Evolutionary conservation across 768 basidiomycete species (phyloP).

Genomic region (Lactarius akahatsu): DNA sequence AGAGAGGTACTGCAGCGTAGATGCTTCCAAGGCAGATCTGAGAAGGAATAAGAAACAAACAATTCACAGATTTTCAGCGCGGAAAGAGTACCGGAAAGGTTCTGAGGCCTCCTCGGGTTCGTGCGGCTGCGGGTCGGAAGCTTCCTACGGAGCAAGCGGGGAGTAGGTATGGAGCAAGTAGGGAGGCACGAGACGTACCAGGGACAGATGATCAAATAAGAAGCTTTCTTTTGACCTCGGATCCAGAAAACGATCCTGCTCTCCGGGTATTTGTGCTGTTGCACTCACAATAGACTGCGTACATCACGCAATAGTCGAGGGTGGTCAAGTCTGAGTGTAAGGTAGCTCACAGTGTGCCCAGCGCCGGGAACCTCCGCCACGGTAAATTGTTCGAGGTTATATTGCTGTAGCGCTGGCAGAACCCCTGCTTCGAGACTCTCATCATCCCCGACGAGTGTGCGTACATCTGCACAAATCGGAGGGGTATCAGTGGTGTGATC

Average conservation of each 20-base stretch:
- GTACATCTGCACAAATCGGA: constrained; percentile 61
- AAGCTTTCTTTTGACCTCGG: constrained; percentile 78
- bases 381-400: constrained; percentile 87
- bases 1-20: constrained; percentile 63
- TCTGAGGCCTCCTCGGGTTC: constrained; percentile 67
- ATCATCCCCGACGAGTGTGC: constrained; percentile 86
- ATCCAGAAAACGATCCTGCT: constrained; percentile 76
- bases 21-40: constrained; percentile 70
- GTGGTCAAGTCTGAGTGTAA: neutral
- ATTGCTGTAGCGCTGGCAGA: constrained; percentile 73
- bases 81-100: constrained; percentile 61
- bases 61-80: neutral
- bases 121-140: constrained; percentile 65
- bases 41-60: constrained; percentile 9
- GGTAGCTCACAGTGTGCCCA: constrained; percentile 64
- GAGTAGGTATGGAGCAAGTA: neutral
- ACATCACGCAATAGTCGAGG: neutral
- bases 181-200: constrained; percentile 50
- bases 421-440: constrained; percentile 76
- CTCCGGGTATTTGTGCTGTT: constrained; percentile 54
- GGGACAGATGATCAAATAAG: constrained; percentile 77
- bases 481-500: constrained; percentile 16
- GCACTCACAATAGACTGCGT: constrained; percentile 79
- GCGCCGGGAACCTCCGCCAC: constrained; percentile 80
- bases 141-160: constrained; percentile 51